These are phyloP conservation scores for Echinochloa phyllopogon DNA, from an alignment of 176 grass and related monocot genomes.

Conservation along the genomic window DNA sequence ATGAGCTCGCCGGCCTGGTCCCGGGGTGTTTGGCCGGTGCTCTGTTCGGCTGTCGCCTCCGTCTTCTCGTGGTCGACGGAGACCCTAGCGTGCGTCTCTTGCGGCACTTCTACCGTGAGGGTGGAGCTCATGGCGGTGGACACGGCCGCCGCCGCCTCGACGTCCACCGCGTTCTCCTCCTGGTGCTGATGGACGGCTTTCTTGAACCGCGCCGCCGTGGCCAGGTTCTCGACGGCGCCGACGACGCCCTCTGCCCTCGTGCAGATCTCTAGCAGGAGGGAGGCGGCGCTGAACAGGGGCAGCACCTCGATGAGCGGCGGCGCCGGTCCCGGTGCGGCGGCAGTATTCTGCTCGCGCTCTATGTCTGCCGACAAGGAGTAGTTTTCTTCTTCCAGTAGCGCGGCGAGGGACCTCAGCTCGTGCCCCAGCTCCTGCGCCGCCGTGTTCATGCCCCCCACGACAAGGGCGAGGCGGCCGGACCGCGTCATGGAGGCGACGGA, in stretches of 20 bases:
- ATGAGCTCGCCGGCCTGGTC: conserved; percentile 41
- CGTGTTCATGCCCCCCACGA: conserved; percentile 48
- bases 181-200: conserved; percentile 16
- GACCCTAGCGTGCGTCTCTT: conserved; percentile 8
- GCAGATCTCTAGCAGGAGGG: conserved; percentile 54
- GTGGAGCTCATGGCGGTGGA: not conserved
- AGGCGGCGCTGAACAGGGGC: conserved; percentile 40
- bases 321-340: not conserved
- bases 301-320: conserved; percentile 41
- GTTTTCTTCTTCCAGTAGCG: conserved; percentile 20
- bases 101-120: not conserved
- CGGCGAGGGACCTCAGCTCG: conserved; percentile 47
- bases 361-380: not conserved
- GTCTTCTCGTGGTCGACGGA: not conserved
- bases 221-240: conserved; percentile 35
- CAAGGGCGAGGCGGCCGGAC: conserved; percentile 36
- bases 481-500: conserved; percentile 56
- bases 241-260: conserved; percentile 37
- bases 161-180: not conserved
- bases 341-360: not conserved
- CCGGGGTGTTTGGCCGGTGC: not conserved
- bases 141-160: conserved; percentile 16
- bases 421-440: conserved; percentile 58
- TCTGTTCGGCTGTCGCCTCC: not conserved
- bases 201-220: conserved; percentile 39